Evolutionary conservation across 2,329 filamentous ascomycete genomes (phyloP), one percentile per base, ranked within the genome.

Genomic region (Colletotrichum viniferum): DNA sequence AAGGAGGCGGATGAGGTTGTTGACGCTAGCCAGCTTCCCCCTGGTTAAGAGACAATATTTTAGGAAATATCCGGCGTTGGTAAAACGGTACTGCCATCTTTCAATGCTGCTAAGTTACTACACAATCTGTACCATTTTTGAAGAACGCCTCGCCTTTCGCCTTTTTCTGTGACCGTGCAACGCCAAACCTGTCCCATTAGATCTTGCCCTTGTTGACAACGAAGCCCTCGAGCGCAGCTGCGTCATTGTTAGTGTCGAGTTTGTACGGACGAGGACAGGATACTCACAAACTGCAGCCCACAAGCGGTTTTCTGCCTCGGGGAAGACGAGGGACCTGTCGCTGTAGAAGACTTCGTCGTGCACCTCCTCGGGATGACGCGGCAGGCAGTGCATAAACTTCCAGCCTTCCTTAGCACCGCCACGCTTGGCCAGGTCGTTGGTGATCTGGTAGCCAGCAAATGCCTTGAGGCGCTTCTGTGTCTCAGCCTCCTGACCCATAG

Each of bases 301-400:
- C 43, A 99, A 84, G 78, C 97, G 92, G 83, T 99, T 99, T 87
- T 98, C 96, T 0, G 95, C 97, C 85, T 99, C 97, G 3, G 92
- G 92, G 86, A 98, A 99, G 5, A 98, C 97, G 30, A 99, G 87
- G 52, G 95, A 98, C 81, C 94, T 90, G 0, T 91, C 89, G 63
- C 95, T 93, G 85, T 98, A 98, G 82, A 99, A 98, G 3, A 99
- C 96, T 81, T 97, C 96, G 81, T 99, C 96, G 73, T 91, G 92
- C 38, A 99, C 97, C 86, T 99, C 97, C 84, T 99, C 96, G 0
- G 91, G 91, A 82, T 99, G 96, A 77, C 97, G 91, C 16, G 97
- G 97, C 74, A 99, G 86, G 84, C 97, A 99, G 87, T 99, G 97
- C 97, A 99, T 98, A 84, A 99, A 99, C 85, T 95, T 96, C 97